Conservation (phyloP, 805 yeast species). For the Saccharomycopsis capsularis region DNA sequence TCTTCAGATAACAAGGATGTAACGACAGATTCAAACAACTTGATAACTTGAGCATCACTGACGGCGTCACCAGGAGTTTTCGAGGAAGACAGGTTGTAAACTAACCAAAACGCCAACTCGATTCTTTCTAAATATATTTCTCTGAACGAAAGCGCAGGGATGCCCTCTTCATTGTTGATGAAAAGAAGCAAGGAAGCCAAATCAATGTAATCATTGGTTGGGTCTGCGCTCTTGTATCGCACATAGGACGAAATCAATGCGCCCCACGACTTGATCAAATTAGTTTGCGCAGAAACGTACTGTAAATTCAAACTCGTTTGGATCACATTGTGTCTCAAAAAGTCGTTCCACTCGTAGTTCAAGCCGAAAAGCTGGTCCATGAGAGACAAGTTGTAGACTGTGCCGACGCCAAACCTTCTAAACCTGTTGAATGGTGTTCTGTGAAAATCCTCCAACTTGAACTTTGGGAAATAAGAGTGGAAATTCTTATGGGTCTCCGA, state of each 20-base stretch:
- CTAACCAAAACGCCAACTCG: conserved; percentile 54
- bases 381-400: conserved; percentile 51
- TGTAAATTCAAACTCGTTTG: conserved; percentile 59
- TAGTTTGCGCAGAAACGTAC: conserved; percentile 55
- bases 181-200: conserved; percentile 45
- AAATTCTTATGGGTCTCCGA: conserved; percentile 11
- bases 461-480: conserved; percentile 5
- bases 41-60: conserved; percentile 21
- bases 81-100: conserved; percentile 26
- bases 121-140: conserved; percentile 54
- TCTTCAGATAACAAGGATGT: conserved; percentile 43
- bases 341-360: conserved; percentile 38
- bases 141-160: conserved; percentile 39
- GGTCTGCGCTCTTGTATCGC: conserved; percentile 32
- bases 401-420: conserved; percentile 43
- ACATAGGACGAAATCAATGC: conserved; percentile 66
- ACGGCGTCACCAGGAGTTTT: conserved; percentile 13
- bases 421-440: conserved; percentile 40
- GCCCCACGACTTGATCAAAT: conserved; percentile 70
- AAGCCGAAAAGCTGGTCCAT: conserved; percentile 52
- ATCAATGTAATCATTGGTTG: conserved; percentile 31
- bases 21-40: conserved; percentile 30
- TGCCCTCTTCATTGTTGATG: conserved; percentile 45
- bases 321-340: conserved; percentile 43
- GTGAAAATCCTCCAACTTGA: conserved; percentile 16